Base-by-base conservation (phyloP, 2,329 filamentous ascomycete genomes). In the Sarocladiaceae sp. region DNA sequence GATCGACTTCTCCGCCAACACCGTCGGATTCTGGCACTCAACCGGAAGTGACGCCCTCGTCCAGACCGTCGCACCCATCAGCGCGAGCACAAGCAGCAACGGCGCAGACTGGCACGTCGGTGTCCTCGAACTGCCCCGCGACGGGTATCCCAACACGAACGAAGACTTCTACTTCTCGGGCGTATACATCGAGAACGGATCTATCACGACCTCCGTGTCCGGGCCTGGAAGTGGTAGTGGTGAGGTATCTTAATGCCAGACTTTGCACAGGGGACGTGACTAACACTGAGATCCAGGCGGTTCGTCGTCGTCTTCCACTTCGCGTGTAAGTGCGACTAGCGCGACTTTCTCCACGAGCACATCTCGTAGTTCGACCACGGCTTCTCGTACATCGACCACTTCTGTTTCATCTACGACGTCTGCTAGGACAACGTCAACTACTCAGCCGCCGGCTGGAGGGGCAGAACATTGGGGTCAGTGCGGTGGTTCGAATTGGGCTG, bases 131-230 rank as follows among this genome's bases (percentile, higher is more conserved):
- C 71, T 89, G 52, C 80, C 84, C 12, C 73, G 79, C 17, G 68
- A 71, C 29, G 80, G 81, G 1, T 77, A 78, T 46, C 65, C 75
- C 42, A 78, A 82, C 35, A 64, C 62, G 3, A 70, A 65, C 33
- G 86, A 88, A 71, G 85, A 89, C 62, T 84, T 84, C 72, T 88
- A 81, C 65, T 89, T 87, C 69, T 84, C 80, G 3, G 85, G 86
- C 8, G 82, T 88, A 3, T 90, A 87, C 60, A 75, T 89, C 47
- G 86, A 90, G 74, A 58, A 62, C 29, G 59, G 59, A 10, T 52
- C 55, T 47, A 58, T 71, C 47, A 70, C 68, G 20, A 70, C 66
- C 25, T 52, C 54, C 13, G 52, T 50, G 70, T 48, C 40, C 8
- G 54, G 54, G 7, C 51, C 54, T 18, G 44, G 44, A 8, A 28